Evolutionary conservation across 805 yeast species (phyloP).

Genomic region (Wickerhamiella lipophila): DNA sequence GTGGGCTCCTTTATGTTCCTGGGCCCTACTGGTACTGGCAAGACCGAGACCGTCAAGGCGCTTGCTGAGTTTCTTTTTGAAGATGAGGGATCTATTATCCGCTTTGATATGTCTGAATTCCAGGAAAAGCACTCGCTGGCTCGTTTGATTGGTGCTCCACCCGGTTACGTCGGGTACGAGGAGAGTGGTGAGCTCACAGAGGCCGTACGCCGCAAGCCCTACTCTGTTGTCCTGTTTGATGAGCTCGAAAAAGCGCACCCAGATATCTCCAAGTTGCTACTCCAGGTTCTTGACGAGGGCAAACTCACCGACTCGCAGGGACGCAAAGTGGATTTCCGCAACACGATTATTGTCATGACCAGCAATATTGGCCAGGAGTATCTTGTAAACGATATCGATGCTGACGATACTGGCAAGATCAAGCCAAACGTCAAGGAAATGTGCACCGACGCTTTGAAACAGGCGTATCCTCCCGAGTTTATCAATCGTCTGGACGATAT

Average conservation of each 20-base stretch:
- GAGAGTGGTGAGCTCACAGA: slow-evolving; percentile 90
- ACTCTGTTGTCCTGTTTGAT: slow-evolving; percentile 82
- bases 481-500: slow-evolving; percentile 88
- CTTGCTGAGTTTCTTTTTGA: slow-evolving; percentile 86
- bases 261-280: slow-evolving; percentile 77
- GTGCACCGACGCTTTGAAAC: slow-evolving; percentile 57
- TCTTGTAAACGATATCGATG: slow-evolving; percentile 45
- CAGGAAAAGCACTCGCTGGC: slow-evolving; percentile 90
- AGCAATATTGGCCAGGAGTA: slow-evolving; percentile 93
- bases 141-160: slow-evolving; percentile 92
- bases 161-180: slow-evolving; percentile 94
- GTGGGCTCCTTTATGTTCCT: slow-evolving; percentile 92
- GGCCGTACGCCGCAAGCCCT: slow-evolving; percentile 90
- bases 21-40: slow-evolving; percentile 99
- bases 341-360: slow-evolving; percentile 92
- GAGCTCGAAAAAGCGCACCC: slow-evolving; percentile 96
- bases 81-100: slow-evolving; percentile 69
- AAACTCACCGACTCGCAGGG: slow-evolving; percentile 91
- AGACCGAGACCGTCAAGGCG: slow-evolving; percentile 87
- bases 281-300: slow-evolving; percentile 94
- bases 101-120: slow-evolving; percentile 97
- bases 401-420: slow-evolving; percentile 45
- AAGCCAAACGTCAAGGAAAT: slow-evolving; percentile 38
- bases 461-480: slow-evolving; percentile 84
- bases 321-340: slow-evolving; percentile 82